Base-by-base conservation (phyloP, 371 early-diverging fungal species). In the Sporodiniella umbellata region DNA sequence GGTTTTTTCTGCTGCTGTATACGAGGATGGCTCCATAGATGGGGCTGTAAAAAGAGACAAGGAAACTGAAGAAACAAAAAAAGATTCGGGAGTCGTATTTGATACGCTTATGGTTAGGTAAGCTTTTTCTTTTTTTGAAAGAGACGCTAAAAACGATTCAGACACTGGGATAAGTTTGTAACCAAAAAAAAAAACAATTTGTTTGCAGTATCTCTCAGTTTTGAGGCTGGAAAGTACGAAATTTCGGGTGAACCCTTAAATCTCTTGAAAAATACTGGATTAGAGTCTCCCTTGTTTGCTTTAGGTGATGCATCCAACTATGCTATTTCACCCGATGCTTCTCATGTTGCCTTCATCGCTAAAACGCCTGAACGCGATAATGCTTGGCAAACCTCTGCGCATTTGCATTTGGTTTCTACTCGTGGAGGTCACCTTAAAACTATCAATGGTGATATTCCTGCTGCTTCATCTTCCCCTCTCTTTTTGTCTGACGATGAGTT, bases 321-420 rank as follows among this genome's bases (percentile, higher is more conserved):
- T 60, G 80, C 65, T 23, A 71, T 88, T 33, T 85, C 86, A 4
- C 71, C 81, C 21, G 85, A 86, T 53, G 85, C 89, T 19, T 62
- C 74, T 38, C 70, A 79, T 42, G 22, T 89, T 10, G 88, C 87
- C 17, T 93, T 92, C 68, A 64, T 81, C 1, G 68, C 90, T 51
- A 90, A 90, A 62, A 71, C 72, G 26, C 78, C 73, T 8, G 76
- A 75, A 7, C 59, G 51, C 5, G 80, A 84, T 45, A 82, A 83
- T 22, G 90, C 92, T 7, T 93, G 92, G 92, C 70, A 79, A 53
- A 91, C 92, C 22, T 79, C 89, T 14, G 74, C 79, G 30, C 79
- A 83, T 51, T 75, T 93, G 39, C 90, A 86, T 58, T 50, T 79
- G 35, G 84, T 88, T 1, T 65, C 78, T 11, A 74, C 80, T n/a